Conservation (phyloP, 139 green algal genomes). For the Parachlorella kessleri region DNA sequence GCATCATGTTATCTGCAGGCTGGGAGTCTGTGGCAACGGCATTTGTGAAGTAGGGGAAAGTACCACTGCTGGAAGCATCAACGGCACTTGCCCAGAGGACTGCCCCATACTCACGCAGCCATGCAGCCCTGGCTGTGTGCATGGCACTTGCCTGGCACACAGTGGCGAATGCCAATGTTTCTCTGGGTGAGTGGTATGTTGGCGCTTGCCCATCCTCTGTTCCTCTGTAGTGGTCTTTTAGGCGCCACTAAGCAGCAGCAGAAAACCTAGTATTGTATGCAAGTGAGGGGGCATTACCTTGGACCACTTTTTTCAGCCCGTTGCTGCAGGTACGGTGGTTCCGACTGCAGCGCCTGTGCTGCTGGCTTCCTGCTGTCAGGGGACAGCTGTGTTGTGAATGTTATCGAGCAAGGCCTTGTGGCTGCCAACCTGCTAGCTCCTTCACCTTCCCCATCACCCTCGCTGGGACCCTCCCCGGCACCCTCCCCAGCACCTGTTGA, state of each 20-base stretch:
- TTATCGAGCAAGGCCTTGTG: too few relatives aligned
- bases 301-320: too few relatives aligned
- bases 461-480: too few relatives aligned
- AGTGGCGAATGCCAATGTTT: constrained; percentile 50
- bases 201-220: too few relatives aligned
- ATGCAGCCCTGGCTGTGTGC: constrained; percentile 32
- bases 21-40: constrained; percentile 52
- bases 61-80: constrained; percentile 6
- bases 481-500: too few relatives aligned
- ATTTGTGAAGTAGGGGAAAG: constrained; percentile 61
- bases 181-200: constrained; percentile 5
- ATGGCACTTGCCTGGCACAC: constrained; percentile 27
- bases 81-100: constrained; percentile 53
- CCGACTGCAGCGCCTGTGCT: constrained; percentile 35
- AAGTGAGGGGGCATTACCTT: too few relatives aligned
- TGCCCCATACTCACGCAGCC: constrained; percentile 43
- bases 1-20: constrained; percentile 12
- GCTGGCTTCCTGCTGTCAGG: constrained; percentile 25
- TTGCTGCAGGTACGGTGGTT: constrained; percentile 36
- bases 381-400: too few relatives aligned
- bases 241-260: too few relatives aligned
- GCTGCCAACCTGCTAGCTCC: too few relatives aligned
- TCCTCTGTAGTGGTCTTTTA: too few relatives aligned
- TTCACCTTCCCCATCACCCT: too few relatives aligned
- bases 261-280: too few relatives aligned